Percentiles rank a stretch among this genome's conserved stretches.
phyloP scores from a whole-genome alignment of 1,284 basidiomycete genomes.

The Trichosporon coremiiforme region DNA sequence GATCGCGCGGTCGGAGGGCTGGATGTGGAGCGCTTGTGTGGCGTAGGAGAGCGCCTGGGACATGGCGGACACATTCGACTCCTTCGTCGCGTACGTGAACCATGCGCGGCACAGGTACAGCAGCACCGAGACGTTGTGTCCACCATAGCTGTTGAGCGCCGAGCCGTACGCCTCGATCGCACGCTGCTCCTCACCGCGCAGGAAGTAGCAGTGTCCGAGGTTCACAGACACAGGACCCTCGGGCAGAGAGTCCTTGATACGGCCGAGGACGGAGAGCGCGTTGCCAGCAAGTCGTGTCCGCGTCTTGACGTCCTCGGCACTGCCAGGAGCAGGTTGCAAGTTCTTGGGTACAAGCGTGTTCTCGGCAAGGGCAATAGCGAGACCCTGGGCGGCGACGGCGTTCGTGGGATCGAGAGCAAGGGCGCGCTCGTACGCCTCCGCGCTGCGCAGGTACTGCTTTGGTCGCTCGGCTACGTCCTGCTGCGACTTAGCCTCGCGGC shows the following conservation, averaged over 20 bases:
- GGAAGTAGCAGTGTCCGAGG: conserved; percentile 91
- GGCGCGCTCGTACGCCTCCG: conserved; percentile 89
- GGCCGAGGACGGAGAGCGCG: conserved; percentile 80
- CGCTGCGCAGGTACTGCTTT: conserved; percentile 74
- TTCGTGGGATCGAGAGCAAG: conserved; percentile 76
- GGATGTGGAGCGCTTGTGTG: conserved; percentile 74
- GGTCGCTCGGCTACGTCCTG: conserved; percentile 69
- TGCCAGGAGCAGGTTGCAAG: conserved; percentile 48
- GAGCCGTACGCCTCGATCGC: conserved; percentile 96
- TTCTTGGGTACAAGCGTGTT: conserved; percentile 67
- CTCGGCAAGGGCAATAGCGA: conserved; percentile 88
- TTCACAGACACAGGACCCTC: conserved; percentile 89
- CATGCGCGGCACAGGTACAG: conserved; percentile 84
- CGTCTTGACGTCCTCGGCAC: conserved; percentile 64
- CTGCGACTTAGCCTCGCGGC: conserved; percentile 63
- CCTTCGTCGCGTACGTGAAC: conserved; percentile 87
- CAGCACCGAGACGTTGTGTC: conserved; percentile 70
- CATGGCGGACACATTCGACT: conserved; percentile 78
- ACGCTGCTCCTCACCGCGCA: conserved; percentile 85
- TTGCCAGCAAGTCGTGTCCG: conserved; percentile 72
- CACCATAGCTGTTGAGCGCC: conserved; percentile 70
- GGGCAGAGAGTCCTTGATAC: conserved; percentile 79
- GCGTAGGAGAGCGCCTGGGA: conserved; percentile 75
- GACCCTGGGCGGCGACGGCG: conserved; percentile 86
- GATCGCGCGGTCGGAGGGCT: conserved; percentile 82